These are phyloP conservation scores for Chenopodium berlandieri DNA, from an alignment of 148 eudicot genomes.

Conservation along the genomic window DNA sequence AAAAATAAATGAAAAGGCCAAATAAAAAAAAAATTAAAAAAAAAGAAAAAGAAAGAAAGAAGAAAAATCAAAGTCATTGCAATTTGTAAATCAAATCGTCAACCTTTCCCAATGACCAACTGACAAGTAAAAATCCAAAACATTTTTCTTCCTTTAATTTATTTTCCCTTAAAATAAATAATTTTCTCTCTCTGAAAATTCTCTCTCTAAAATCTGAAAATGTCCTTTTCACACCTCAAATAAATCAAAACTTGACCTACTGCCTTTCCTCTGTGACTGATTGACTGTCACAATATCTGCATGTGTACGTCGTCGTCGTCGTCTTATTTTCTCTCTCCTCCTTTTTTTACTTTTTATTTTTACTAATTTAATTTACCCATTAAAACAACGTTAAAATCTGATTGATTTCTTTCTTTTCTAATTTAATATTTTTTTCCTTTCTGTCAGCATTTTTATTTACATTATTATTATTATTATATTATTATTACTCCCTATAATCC, in stretches of 20 bases:
- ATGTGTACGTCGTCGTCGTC: slow-evolving; percentile 14
- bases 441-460: neutral
- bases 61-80: neutral
- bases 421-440: neutral
- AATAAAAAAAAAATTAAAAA: no score
- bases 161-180: neutral
- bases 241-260: neutral
- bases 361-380: neutral
- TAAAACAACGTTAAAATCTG: neutral
- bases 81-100: neutral
- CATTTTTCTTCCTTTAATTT: neutral
- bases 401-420: neutral
- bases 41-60: neutral
- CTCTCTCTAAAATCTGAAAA: neutral
- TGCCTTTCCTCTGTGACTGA: neutral
- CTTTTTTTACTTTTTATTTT: neutral
- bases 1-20: no score
- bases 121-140: neutral
- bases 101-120: slow-evolving; percentile 8
- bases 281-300: slow-evolving; percentile 14
- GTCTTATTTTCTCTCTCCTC: neutral
- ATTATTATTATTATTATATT: no score
- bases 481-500: neutral
- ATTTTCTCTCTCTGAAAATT: neutral
- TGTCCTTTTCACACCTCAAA: neutral